These are phyloP conservation scores for Aureobasidium sp. DNA, from an alignment of 2,329 filamentous ascomycete genomes.

Conservation along the genomic window DNA sequence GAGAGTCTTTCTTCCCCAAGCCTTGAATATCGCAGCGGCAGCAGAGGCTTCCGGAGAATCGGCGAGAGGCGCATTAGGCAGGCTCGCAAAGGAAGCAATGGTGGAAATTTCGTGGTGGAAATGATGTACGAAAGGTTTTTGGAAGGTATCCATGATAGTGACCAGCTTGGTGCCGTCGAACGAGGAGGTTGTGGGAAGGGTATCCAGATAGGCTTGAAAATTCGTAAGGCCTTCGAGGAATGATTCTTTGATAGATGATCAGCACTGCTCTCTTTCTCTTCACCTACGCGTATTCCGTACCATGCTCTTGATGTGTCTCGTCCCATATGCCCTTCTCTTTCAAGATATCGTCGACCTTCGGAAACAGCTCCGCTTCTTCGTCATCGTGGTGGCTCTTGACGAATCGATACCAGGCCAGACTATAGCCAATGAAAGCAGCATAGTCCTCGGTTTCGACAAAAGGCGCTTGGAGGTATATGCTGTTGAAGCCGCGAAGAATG, in stretches of 20 bases:
- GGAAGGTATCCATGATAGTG: constrained; percentile 7
- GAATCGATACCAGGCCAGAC: background rate
- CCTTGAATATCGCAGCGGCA: constrained; percentile 1
- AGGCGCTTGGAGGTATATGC: constrained; percentile 32
- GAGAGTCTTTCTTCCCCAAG: constrained; percentile 11
- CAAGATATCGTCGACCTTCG: constrained; percentile 2
- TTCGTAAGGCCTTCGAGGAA: background rate
- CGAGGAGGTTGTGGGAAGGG: background rate
- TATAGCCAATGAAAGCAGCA: constrained; percentile 4
- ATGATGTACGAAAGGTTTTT: background rate
- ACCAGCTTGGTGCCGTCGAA: background rate
- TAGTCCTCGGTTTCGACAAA: constrained; percentile 19
- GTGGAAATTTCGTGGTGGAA: constrained; percentile 5
- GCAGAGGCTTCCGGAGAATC: background rate
- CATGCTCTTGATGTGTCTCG: constrained; percentile 1
- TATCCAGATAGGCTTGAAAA: background rate
- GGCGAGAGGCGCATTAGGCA: background rate
- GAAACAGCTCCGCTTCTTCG: constrained; percentile 10
- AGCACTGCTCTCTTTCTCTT: background rate
- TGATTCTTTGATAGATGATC: background rate
- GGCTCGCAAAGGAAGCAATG: background rate
- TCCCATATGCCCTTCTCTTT: constrained; percentile 4
- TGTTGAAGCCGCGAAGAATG: constrained; percentile 34
- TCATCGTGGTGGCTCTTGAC: constrained; percentile 9
- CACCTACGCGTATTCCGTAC: background rate